Conservation (phyloP, 306 rosid species). For the Lathyrus sativus region DNA sequence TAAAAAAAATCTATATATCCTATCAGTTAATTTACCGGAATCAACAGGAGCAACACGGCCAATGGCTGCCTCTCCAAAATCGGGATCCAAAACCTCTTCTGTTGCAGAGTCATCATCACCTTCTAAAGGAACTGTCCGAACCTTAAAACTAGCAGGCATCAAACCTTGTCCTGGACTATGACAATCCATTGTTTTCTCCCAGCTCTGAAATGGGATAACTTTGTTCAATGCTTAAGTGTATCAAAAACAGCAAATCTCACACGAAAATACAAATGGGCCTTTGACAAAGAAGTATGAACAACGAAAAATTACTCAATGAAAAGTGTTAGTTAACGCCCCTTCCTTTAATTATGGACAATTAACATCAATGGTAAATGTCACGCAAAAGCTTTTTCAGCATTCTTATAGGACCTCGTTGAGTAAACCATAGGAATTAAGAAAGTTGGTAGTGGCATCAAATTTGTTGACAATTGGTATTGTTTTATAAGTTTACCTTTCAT, state of each 20-base stretch:
- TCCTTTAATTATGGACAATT: neutral
- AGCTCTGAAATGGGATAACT: constrained; percentile 59
- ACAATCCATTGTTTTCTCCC: constrained; percentile 96
- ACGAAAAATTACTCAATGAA: constrained; percentile 1
- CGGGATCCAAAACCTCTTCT: constrained; percentile 91
- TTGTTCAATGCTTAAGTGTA: constrained; percentile 11
- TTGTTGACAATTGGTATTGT: neutral
- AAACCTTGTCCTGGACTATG: constrained; percentile 94
- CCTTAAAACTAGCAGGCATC: constrained; percentile 96
- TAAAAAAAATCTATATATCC: neutral
- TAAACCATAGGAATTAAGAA: neutral
- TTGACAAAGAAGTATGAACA: constrained; percentile 9
- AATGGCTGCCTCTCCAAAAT: constrained; percentile 94
- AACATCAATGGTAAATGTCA: constrained; percentile 5
- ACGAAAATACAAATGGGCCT: neutral
- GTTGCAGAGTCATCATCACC: constrained; percentile 81
- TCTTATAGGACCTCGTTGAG: neutral
- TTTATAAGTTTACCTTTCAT: neutral
- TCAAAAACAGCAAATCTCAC: constrained; percentile 30
- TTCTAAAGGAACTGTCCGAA: constrained; percentile 79
- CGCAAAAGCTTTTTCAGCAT: constrained; percentile 17
- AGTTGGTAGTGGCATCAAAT: neutral
- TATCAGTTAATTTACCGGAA: constrained; percentile 61
- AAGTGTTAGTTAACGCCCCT: constrained; percentile 3
- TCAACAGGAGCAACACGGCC: constrained; percentile 96